Percentiles rank a stretch among this genome's conserved stretches.
Evolutionary conservation across 345 rosid species (phyloP).

Genomic region (Populus alba): DNA sequence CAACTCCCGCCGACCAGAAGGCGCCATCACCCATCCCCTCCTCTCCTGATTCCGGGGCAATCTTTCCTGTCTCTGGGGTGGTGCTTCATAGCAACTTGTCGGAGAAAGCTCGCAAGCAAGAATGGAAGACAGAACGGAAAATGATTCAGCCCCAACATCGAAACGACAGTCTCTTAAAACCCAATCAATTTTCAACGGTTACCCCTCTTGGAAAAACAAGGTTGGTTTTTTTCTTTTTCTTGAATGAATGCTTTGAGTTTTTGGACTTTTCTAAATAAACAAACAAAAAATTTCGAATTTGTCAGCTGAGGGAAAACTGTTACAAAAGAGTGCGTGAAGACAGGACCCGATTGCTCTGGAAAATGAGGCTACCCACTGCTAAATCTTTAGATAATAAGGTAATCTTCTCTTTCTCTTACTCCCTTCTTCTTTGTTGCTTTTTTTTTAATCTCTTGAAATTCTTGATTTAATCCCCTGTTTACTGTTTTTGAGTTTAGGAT

Average conservation of each 20-base stretch:
- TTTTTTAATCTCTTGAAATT: neutral
- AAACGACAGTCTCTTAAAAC: constrained; percentile 45
- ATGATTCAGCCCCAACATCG: constrained; percentile 3
- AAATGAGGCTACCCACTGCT: constrained; percentile 54
- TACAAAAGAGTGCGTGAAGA: constrained; percentile 72
- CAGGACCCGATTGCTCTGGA: constrained; percentile 73
- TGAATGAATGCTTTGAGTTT: neutral
- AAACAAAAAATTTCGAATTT: neutral
- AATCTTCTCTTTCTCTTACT: neutral
- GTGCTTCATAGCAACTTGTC: neutral
- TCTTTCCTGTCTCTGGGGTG: neutral
- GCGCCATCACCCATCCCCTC: neutral
- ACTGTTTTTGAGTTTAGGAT: constrained; percentile 36
- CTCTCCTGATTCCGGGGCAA: neutral
- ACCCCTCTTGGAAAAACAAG: constrained; percentile 60
- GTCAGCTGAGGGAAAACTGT: constrained; percentile 74
- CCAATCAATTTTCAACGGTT: constrained; percentile 38
- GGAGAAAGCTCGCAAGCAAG: neutral
- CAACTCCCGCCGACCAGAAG: neutral
- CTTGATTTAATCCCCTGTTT: neutral
- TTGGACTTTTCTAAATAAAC: too few species aligned
- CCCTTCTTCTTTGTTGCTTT: neutral
- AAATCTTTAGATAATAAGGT: constrained; percentile 55
- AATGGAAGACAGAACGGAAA: neutral
- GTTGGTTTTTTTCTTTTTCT: constrained; percentile 22